These are phyloP conservation scores for Scheffersomyces spartinae DNA, from an alignment of 805 yeast genomes.

Conservation along the genomic window DNA sequence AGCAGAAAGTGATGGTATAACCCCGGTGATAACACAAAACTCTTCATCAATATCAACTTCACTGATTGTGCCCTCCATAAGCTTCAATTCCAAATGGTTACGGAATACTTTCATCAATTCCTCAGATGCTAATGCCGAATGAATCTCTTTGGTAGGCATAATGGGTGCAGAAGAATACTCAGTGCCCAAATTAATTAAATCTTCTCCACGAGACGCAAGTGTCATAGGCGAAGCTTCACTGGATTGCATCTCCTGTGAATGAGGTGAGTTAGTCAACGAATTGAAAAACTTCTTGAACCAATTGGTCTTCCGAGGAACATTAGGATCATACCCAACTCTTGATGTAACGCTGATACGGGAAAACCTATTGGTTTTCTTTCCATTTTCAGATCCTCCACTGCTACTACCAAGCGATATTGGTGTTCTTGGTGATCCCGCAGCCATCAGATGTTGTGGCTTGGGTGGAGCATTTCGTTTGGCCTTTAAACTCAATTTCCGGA, in stretches of 20 bases:
- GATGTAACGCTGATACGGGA: no score
- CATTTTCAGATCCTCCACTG: no score
- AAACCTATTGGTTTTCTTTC: no score
- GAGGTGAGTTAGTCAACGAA: conserved; percentile 9
- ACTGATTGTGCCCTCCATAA: conserved; percentile 38
- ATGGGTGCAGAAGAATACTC: background rate
- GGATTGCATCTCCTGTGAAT: conserved; percentile 2
- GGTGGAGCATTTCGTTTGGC: no score
- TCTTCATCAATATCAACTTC: conserved; percentile 32
- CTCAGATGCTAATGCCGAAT: conserved; percentile 17
- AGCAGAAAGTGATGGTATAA: conserved; percentile 35
- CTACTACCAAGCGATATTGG: no score
- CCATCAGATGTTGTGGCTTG: no score
- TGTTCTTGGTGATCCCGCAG: no score
- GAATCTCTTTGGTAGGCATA: no score
- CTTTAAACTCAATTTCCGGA: no score
- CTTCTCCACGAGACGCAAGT: no score
- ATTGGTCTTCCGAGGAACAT: conserved; percentile 14
- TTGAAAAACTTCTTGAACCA: conserved; percentile 31
- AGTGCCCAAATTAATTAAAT: background rate
- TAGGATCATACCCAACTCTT: no score
- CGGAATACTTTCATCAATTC: conserved; percentile 23
- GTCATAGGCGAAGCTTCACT: no score
- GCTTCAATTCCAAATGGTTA: conserved; percentile 32
- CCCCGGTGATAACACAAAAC: conserved; percentile 32